Evolutionary conservation across 106 monocot species (phyloP), one percentile per base, ranked within the genome.

Genomic region (Posidonia australis): DNA sequence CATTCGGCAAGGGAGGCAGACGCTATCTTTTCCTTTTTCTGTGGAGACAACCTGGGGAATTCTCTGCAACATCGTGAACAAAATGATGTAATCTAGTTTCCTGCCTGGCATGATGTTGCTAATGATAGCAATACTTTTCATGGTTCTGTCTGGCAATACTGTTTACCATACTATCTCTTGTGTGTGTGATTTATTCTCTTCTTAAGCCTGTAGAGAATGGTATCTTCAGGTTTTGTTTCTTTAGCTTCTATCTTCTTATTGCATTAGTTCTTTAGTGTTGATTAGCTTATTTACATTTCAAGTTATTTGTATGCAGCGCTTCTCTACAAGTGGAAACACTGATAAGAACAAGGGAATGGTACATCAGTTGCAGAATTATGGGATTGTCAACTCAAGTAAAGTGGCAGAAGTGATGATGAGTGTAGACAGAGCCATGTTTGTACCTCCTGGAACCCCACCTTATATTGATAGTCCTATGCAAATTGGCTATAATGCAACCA

Each of bases 401-500:
- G 88, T 92, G 41, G 78, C 76, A 63, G 85, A 92, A 80, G 82
- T 85, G 51, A 88, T 92, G 92, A 76, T 80, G 63, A 62, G 57
- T 9, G 73, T 92, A 62, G 92, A 92, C 61, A 80, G 92, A 46
- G 92, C 74, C 16, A 66, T 92, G 63, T 92, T 92, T 70, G 85
- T 88, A 47, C 81, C 78, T 43, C 71, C 72, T 67, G 74, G 72
- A 17, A 70, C 5, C 24, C 49, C 60, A 25, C 68, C 92, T 54
- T 92, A 92, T 68, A 49, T 82, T 72, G 92, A 92, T 59, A 85
- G 78, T 55, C 92, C 92, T 24, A 79, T 92, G 88, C 73, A 71
- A 30, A 92, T 92, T 60, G 92, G 92, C 46, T 92, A 83, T 60
- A 88, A 88, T 77, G 92, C 88, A 54, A 92, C 92, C 60, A 92